Conservation (phyloP, 768 basidiomycete species). For the Arthromyces matolae region DNA sequence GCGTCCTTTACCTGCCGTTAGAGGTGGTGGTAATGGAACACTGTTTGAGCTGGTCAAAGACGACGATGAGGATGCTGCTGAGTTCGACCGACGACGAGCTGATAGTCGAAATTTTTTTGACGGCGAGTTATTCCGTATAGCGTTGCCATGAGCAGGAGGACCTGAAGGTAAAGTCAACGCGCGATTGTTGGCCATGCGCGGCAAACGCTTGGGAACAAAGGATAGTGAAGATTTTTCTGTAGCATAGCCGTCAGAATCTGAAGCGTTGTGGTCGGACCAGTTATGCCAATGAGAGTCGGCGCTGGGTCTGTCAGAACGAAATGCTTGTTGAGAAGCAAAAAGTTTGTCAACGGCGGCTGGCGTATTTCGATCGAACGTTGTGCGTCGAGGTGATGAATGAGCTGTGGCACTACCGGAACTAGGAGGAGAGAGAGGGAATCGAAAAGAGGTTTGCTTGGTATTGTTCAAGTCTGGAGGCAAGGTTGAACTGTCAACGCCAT, state of each 20-base stretch:
- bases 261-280: conserved; percentile 26
- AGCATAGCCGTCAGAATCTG: conserved; percentile 44
- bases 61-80: conserved; percentile 29
- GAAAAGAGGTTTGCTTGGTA: conserved; percentile 25
- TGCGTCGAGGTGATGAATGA: conserved; percentile 34
- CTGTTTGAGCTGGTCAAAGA: conserved; percentile 30
- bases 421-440: conserved; percentile 46
- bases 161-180: conserved; percentile 36
- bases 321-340: conserved; percentile 7
- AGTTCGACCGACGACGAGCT: conserved; percentile 33
- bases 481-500: conserved; percentile 8
- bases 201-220: conserved; percentile 21
- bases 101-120: conserved; percentile 30
- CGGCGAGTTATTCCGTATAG: conserved; percentile 16
- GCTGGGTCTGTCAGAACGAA: conserved; percentile 25
- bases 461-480: conserved; percentile 18
- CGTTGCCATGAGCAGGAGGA: conserved; percentile 15
- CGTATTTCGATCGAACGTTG: conserved; percentile 22
- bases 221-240: conserved; percentile 38
- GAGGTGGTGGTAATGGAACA: conserved; percentile 25
- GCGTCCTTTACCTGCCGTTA: conserved; percentile 57
- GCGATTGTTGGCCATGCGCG: conserved; percentile 29
- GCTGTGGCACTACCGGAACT: conserved; percentile 40
- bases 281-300: conserved; percentile 23
- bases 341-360: conserved; percentile 22